Evolutionary conservation across 2,329 filamentous ascomycete species (phyloP).

Genomic region (Rhinocladiella similis): DNA sequence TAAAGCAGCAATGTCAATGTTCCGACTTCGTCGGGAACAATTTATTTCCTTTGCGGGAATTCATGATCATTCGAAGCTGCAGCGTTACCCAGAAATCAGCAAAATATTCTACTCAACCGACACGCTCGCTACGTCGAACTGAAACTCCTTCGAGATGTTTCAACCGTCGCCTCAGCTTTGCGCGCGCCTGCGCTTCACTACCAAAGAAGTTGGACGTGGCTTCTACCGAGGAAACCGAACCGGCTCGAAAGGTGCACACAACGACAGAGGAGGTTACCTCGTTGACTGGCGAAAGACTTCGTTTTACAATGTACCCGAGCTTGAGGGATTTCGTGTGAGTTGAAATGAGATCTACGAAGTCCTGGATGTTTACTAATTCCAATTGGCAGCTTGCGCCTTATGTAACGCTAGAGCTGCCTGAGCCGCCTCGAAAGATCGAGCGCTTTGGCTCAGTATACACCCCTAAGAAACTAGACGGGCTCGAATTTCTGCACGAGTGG

Average conservation of each 20-base stretch:
- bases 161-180: constrained; percentile 26
- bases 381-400: constrained; percentile 45
- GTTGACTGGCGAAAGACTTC: constrained; percentile 87
- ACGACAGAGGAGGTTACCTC: constrained; percentile 77
- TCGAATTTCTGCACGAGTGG: constrained; percentile 21
- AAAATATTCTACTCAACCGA: no score
- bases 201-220: constrained; percentile 88
- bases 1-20: no score
- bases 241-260: constrained; percentile 83
- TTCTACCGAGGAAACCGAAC: constrained; percentile 97
- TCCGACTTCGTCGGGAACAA: no score
- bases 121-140: no score
- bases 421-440: constrained; percentile 27
- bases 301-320: constrained; percentile 78
- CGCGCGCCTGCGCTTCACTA: constrained; percentile 61
- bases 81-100: no score
- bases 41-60: no score
- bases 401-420: constrained; percentile 43
- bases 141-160: constrained; percentile 17
- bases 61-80: no score
- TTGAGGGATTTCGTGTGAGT: constrained; percentile 70
- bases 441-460: constrained; percentile 8
- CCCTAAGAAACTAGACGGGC: constrained; percentile 13
- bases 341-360: background rate
- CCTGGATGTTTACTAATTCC: constrained; percentile 11